A percentile compares a stretch with the other conserved stretches of the same genome.
Evolutionary conservation across 805 yeast genomes (phyloP).

Genomic region (Schwanniomyces sp.): DNA sequence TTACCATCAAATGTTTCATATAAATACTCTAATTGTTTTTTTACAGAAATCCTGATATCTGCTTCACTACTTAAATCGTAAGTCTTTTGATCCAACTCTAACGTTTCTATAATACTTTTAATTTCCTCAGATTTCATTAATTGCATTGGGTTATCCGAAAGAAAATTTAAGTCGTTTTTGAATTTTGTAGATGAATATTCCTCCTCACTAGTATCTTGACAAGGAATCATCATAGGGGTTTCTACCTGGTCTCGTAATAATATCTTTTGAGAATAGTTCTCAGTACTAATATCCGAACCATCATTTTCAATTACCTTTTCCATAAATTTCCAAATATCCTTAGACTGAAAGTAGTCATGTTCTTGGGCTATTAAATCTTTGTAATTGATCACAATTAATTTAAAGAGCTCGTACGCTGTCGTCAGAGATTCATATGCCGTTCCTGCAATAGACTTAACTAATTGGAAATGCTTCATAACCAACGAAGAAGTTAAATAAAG

Average conservation of each 20-base stretch:
- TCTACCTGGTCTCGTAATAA: conserved; percentile 28
- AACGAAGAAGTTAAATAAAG: conserved; percentile 33
- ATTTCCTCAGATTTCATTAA: conserved; percentile 14
- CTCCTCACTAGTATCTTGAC: conserved; percentile 18
- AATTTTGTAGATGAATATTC: conserved; percentile 22
- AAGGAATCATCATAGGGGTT: conserved; percentile 34
- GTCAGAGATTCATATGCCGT: conserved; percentile 21
- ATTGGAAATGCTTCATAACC: conserved; percentile 29
- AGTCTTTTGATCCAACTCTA: conserved; percentile 6
- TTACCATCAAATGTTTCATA: conserved; percentile 4
- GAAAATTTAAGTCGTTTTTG: conserved; percentile 22
- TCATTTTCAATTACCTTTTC: conserved; percentile 23
- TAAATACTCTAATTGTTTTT: conserved; percentile 9
- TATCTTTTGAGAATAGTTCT: conserved; percentile 1
- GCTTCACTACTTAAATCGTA: neutral
- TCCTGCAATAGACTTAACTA: conserved; percentile 35
- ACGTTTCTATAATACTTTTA: conserved; percentile 11
- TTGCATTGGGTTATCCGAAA: conserved; percentile 11
- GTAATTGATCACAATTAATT: conserved; percentile 30
- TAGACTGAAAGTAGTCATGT: conserved; percentile 30
- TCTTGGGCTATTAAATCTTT: conserved; percentile 36
- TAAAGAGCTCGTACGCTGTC: conserved; percentile 36
- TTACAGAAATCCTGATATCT: neutral
- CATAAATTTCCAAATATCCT: conserved; percentile 35
- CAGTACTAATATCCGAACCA: conserved; percentile 1